Conservation (phyloP, 305 asterid genomes). For the Fraxinus xanthoxyloides region DNA sequence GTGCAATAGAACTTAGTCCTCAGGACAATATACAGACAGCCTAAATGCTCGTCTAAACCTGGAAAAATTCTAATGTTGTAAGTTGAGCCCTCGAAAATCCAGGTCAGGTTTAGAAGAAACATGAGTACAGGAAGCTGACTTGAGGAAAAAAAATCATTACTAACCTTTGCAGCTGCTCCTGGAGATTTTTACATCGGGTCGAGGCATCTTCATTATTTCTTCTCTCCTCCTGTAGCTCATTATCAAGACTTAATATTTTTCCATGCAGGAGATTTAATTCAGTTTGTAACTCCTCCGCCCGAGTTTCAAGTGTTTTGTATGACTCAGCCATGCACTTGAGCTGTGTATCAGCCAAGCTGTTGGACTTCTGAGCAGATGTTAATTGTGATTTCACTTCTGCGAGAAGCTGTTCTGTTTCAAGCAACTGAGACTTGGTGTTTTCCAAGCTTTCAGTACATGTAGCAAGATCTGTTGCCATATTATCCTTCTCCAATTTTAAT, state of each 20-base stretch:
- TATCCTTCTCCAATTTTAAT: constrained; percentile 72
- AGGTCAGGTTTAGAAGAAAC: not conserved
- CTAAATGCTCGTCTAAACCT: not conserved
- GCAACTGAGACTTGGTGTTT: constrained; percentile 60
- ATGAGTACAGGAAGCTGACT: not conserved
- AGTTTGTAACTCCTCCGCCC: constrained; percentile 67
- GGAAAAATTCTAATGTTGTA: not conserved
- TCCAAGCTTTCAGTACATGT: constrained; percentile 57
- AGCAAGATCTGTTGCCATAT: constrained; percentile 60
- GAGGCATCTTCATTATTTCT: constrained; percentile 53
- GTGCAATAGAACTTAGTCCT: constrained; percentile 18
- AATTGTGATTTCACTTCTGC: constrained; percentile 77
- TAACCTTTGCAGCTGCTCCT: constrained; percentile 73
- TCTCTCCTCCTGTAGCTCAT: constrained; percentile 76
- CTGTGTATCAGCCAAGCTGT: constrained; percentile 92
- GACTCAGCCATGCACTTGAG: constrained; percentile 99
- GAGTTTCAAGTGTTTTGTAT: constrained; percentile 76
- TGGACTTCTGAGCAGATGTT: constrained; percentile 66
- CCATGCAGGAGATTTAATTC: constrained; percentile 66
- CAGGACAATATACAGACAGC: not conserved
- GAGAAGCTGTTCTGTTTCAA: constrained; percentile 66
- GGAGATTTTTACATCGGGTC: constrained; percentile 67
- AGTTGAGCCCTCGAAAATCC: not conserved
- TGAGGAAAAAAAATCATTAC: not conserved
- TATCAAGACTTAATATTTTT: constrained; percentile 53